Evolutionary conservation across 345 rosid genomes (phyloP).

Genomic region (Citrus hindsii): DNA sequence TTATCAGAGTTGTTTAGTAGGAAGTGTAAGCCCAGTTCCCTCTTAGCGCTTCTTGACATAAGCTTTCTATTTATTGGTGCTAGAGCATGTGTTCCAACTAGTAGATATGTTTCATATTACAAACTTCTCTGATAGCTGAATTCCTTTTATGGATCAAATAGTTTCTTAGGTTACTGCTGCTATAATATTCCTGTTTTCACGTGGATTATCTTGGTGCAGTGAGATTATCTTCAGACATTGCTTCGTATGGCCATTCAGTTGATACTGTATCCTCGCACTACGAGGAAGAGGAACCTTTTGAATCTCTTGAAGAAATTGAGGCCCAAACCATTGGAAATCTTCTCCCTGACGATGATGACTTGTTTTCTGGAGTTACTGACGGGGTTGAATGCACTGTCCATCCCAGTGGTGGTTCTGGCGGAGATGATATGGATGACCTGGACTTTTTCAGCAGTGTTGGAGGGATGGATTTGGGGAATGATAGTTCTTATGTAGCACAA

Average conservation of each 20-base stretch:
- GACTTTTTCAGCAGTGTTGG: slow-evolving; percentile 67
- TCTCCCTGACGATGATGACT: slow-evolving; percentile 65
- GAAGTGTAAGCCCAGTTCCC: slow-evolving; percentile 37
- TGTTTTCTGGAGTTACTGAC: slow-evolving; percentile 57
- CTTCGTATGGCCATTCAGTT: slow-evolving; percentile 37
- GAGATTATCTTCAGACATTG: slow-evolving; percentile 35
- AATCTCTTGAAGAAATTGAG: slow-evolving; percentile 59
- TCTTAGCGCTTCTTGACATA: background rate
- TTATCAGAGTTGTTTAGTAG: slow-evolving; percentile 50
- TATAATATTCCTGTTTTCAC: slow-evolving; percentile 5
- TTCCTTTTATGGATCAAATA: slow-evolving; percentile 2
- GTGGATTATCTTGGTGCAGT: slow-evolving; percentile 36
- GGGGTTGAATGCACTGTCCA: slow-evolving; percentile 25
- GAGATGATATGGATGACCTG: slow-evolving; percentile 54
- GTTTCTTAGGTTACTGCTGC: background rate
- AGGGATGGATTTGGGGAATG: slow-evolving; percentile 69
- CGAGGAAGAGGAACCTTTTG: slow-evolving; percentile 47
- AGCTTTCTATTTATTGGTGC: background rate
- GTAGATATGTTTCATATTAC: background rate
- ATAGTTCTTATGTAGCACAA: slow-evolving; percentile 22
- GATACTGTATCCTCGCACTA: slow-evolving; percentile 33
- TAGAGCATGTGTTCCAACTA: background rate
- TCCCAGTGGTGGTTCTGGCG: slow-evolving; percentile 11
- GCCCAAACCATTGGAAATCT: slow-evolving; percentile 68
- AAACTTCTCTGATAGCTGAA: background rate